These are phyloP conservation scores for Phyllosticta citrichinensis DNA, from an alignment of 2,329 filamentous ascomycete species.

Conservation along the genomic window DNA sequence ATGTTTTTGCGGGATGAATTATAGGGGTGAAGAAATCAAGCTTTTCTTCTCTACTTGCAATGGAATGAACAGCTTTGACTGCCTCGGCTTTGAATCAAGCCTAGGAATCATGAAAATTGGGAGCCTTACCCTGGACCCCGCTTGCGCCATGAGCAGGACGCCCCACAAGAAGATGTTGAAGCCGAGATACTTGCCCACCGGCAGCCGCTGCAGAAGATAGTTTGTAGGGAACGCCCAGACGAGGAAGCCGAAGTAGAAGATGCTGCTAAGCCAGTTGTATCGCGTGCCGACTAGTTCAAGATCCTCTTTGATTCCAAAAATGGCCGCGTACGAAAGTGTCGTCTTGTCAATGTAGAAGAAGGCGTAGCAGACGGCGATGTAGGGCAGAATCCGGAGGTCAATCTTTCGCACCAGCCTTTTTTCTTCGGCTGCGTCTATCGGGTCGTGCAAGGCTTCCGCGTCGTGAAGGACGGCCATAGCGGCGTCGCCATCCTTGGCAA, in stretches of 20 bases:
- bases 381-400: constrained; percentile 50
- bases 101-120: neutral
- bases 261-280: constrained; percentile 47
- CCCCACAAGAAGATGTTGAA: constrained; percentile 51
- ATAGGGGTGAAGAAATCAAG: too few relatives aligned
- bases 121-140: constrained; percentile 21
- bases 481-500: constrained; percentile 35
- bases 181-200: constrained; percentile 42
- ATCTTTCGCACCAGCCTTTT: constrained; percentile 44
- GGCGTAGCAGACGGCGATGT: constrained; percentile 44
- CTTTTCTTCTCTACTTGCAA: too few relatives aligned
- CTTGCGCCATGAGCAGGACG: constrained; percentile 27
- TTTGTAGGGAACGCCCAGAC: constrained; percentile 46
- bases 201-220: constrained; percentile 35
- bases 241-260: constrained; percentile 49
- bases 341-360: constrained; percentile 31
- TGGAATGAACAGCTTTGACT: neutral
- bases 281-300: constrained; percentile 46
- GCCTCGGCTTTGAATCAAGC: neutral
- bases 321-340: constrained; percentile 52
- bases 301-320: constrained; percentile 53
- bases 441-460: constrained; percentile 35
- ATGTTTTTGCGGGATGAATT: too few relatives aligned
- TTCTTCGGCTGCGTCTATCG: constrained; percentile 38
- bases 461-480: constrained; percentile 42